Evolutionary conservation across 2,329 filamentous ascomycete species (phyloP).

Genomic region (Aspergillus sp.): DNA sequence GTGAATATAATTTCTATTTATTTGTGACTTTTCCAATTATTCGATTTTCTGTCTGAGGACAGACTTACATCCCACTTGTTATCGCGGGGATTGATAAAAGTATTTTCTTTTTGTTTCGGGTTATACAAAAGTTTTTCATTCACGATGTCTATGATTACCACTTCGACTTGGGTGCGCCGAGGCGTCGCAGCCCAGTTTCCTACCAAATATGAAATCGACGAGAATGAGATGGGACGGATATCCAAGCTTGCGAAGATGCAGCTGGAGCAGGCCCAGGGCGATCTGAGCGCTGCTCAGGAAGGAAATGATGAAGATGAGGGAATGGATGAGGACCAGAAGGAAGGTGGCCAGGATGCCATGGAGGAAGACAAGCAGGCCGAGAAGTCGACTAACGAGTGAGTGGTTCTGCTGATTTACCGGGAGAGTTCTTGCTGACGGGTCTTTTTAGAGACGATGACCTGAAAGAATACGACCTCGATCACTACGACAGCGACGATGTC

Average conservation of each 20-base stretch:
- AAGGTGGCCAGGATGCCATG: constrained; percentile 16
- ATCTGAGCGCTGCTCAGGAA: constrained; percentile 67
- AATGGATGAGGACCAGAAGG: constrained; percentile 29
- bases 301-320: constrained; percentile 37
- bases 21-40: no score
- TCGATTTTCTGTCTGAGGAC: no score
- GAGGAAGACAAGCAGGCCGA: constrained; percentile 18
- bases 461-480: constrained; percentile 91
- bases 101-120: constrained; percentile 1
- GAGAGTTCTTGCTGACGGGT: background rate
- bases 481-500: constrained; percentile 82
- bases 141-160: constrained; percentile 65
- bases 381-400: constrained; percentile 16
- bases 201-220: constrained; percentile 69
- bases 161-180: constrained; percentile 70
- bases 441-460: constrained; percentile 64
- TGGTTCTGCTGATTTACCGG: constrained; percentile 3
- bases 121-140: background rate
- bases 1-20: no score
- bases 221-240: constrained; percentile 71
- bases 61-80: no score
- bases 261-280: constrained; percentile 86
- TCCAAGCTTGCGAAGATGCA: constrained; percentile 70
- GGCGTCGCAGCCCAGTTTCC: constrained; percentile 74
- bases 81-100: no score